Percentiles rank a stretch among this genome's conserved stretches.
These are phyloP conservation scores for Aspergillus incahuasiensis DNA, from an alignment of 495 filamentous ascomycete genomes.

Conservation along the genomic window DNA sequence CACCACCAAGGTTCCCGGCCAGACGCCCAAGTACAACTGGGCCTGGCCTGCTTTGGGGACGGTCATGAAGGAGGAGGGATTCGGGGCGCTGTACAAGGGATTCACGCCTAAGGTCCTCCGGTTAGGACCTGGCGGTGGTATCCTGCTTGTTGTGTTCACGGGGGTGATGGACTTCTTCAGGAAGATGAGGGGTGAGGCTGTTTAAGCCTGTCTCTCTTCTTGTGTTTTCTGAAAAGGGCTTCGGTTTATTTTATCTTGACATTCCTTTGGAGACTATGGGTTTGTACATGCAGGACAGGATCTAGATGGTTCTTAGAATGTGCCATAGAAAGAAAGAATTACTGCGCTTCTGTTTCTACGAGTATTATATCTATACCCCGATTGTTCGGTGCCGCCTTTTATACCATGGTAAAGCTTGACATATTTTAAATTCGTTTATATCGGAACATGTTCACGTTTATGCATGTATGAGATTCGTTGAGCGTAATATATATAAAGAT, in stretches of 20 bases:
- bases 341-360: no score
- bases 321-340: conserved; percentile 1
- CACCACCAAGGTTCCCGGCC: conserved; percentile 71
- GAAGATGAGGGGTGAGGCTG: conserved; percentile 40
- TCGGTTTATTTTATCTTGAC: neutral
- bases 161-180: conserved; percentile 90
- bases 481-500: conserved; percentile 1
- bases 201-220: neutral
- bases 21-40: conserved; percentile 94
- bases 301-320: conserved; percentile 4
- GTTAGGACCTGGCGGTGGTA: conserved; percentile 85
- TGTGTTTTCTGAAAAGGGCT: no score
- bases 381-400: no score
- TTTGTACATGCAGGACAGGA: neutral
- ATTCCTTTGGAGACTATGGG: no score
- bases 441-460: no score
- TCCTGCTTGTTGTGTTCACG: conserved; percentile 88
- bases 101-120: conserved; percentile 93
- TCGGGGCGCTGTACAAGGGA: conserved; percentile 90
- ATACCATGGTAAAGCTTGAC: no score
- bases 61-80: conserved; percentile 91
- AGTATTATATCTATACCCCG: no score
- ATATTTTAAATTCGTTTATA: no score
- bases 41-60: conserved; percentile 80
- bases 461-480: neutral